Percentiles rank a stretch among this genome's conserved stretches.
Evolutionary conservation across 202 grass and related monocot species (phyloP).

Genomic region (Tripidium arundinaceum): DNA sequence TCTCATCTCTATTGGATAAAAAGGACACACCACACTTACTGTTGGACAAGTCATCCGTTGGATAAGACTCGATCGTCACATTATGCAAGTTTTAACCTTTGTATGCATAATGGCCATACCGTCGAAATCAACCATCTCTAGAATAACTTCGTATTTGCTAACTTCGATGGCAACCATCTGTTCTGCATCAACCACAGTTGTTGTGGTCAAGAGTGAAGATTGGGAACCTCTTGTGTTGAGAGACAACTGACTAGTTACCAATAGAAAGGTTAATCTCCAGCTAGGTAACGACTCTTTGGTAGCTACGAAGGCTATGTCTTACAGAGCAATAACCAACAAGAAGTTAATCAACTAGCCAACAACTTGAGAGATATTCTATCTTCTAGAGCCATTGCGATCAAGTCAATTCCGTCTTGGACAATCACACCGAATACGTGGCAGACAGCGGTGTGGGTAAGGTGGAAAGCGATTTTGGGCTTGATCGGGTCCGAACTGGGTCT

Average conservation of each 20-base stretch:
- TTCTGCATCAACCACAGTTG: conserved; percentile 82
- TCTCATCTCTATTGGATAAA: conserved; percentile 73
- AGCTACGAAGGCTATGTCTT: conserved; percentile 69
- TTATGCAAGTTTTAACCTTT: too few relatives aligned
- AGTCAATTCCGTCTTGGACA: too few relatives aligned
- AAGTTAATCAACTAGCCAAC: too few relatives aligned
- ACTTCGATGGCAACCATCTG: conserved; percentile 95
- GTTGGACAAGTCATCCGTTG: conserved; percentile 72
- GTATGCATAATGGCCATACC: conserved; percentile 84
- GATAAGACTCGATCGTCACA: too few relatives aligned
- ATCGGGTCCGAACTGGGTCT: too few relatives aligned
- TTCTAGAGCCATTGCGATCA: too few relatives aligned
- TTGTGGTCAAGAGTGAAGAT: conserved; percentile 89
- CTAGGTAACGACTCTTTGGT: conserved; percentile 69
- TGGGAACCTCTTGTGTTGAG: conserved; percentile 77
- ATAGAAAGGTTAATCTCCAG: conserved; percentile 70
- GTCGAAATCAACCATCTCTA: conserved; percentile 93
- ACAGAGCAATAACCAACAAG: too few relatives aligned
- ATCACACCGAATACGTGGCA: too few relatives aligned
- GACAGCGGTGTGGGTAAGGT: too few relatives aligned
- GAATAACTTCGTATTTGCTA: conserved; percentile 67
- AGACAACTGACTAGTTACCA: conserved; percentile 75
- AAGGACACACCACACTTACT: conserved; percentile 78
- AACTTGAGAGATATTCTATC: too few relatives aligned
- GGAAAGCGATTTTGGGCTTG: too few relatives aligned